A percentile compares a stretch with the other conserved stretches of the same genome.
Conservation (phyloP, 2,329 filamentous ascomycete species). For the Lasiodiplodia sp. region DNA sequence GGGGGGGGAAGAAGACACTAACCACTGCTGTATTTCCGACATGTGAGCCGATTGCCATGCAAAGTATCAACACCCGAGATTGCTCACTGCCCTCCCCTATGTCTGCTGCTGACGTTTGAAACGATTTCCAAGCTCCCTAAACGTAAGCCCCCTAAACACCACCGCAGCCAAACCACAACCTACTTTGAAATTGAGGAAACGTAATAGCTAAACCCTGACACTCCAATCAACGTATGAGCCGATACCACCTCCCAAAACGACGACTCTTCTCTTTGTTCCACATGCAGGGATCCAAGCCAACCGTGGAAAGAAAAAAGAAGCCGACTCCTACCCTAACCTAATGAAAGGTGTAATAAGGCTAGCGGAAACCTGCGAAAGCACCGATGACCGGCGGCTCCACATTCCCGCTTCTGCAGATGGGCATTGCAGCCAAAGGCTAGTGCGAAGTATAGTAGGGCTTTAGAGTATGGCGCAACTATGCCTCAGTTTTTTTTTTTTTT, state of each 20-base stretch:
- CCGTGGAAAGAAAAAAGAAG: not conserved
- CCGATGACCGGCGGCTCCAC: not conserved
- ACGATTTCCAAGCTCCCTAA: not conserved
- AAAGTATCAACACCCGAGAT: not conserved
- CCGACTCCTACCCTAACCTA: not conserved
- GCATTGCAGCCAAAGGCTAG: not conserved
- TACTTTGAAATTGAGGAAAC: not conserved
- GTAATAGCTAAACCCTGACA: not conserved
- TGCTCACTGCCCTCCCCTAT: not conserved
- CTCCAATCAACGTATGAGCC: not conserved
- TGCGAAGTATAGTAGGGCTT: not conserved
- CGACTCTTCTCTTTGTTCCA: not conserved
- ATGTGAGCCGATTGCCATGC: not conserved
- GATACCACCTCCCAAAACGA: not conserved
- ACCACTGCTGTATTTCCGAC: not conserved
- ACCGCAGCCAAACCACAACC: not conserved
- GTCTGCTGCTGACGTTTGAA: not conserved
- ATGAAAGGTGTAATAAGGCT: not conserved
- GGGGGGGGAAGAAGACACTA: not conserved
- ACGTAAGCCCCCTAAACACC: not conserved
- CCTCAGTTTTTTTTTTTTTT: too few relatives aligned
- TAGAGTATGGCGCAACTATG: not conserved
- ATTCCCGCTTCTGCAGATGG: not conserved
- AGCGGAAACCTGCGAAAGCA: not conserved
- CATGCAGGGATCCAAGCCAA: not conserved